Conservation (phyloP, 2,329 filamentous ascomycete genomes). For the Westerdykella ornata region DNA sequence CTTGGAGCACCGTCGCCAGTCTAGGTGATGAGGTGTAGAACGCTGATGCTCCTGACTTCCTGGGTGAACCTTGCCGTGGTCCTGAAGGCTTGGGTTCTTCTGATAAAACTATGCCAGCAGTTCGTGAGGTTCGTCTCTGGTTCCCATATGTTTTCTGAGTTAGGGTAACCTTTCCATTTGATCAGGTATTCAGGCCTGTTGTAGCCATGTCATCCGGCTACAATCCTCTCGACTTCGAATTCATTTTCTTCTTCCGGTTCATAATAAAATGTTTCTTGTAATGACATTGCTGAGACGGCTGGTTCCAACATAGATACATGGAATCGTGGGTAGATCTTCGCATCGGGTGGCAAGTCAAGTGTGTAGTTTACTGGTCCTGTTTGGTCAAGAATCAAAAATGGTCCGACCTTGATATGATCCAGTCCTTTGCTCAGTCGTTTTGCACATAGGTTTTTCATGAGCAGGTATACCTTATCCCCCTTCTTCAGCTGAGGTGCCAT, state of each 20-base stretch:
- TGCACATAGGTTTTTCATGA: conserved; percentile 4
- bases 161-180: background rate
- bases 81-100: background rate
- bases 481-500: conserved; percentile 1
- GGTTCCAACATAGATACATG: background rate
- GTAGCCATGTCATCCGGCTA: background rate
- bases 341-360: conserved; percentile 1
- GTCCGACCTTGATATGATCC: background rate
- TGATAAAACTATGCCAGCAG: background rate
- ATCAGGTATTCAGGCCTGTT: background rate
- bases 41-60: background rate
- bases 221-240: background rate
- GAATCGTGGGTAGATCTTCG: conserved; percentile 1
- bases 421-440: conserved; percentile 5
- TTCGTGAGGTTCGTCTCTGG: background rate
- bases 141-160: background rate
- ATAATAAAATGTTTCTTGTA: background rate
- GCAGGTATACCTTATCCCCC: conserved; percentile 1
- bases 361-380: conserved; percentile 1
- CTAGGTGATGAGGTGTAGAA: background rate
- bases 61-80: background rate
- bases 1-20: background rate
- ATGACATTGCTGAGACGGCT: background rate
- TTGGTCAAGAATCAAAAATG: conserved; percentile 2
- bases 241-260: background rate